Conservation (phyloP, 1,284 basidiomycete species). For the Paramarasmius palmivorus region DNA sequence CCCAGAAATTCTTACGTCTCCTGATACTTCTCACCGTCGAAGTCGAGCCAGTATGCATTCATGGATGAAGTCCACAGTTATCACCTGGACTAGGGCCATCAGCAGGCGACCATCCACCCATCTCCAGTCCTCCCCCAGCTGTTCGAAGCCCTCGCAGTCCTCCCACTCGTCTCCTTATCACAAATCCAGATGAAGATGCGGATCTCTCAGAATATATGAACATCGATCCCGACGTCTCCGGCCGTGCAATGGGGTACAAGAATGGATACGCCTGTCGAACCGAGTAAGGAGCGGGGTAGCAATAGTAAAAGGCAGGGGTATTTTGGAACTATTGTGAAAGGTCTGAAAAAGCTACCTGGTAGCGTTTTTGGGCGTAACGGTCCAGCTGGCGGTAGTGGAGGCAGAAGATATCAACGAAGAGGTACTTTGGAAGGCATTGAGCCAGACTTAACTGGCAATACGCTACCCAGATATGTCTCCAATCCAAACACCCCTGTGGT, state of each 20-base stretch:
- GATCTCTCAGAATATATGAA: conserved; percentile 7
- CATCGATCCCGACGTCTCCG: conserved; percentile 1
- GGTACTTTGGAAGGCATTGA: neutral
- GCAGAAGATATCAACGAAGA: neutral
- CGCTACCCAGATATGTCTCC: neutral
- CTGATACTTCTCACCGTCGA: neutral
- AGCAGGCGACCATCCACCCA: neutral
- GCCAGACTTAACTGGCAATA: neutral
- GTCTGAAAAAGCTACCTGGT: conserved; percentile 9
- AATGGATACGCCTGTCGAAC: neutral
- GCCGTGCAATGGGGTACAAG: neutral
- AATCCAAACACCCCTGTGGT: neutral
- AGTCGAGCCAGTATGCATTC: neutral
- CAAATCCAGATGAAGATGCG: conserved; percentile 11
- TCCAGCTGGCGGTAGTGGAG: neutral
- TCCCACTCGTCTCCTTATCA: conserved; percentile 2
- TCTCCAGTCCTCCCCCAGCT: neutral
- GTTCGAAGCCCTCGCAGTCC: neutral
- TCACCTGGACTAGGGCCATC: neutral
- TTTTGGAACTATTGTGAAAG: conserved; percentile 13
- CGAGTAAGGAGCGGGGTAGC: conserved; percentile 5
- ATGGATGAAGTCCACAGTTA: neutral
- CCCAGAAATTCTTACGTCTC: too few relatives aligned
- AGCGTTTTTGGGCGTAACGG: conserved; percentile 5
- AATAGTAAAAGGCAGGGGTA: conserved; percentile 8